These are phyloP conservation scores for Creolimax fragrantissima DNA, from an alignment of 78 protist species.

Conservation along the genomic window DNA sequence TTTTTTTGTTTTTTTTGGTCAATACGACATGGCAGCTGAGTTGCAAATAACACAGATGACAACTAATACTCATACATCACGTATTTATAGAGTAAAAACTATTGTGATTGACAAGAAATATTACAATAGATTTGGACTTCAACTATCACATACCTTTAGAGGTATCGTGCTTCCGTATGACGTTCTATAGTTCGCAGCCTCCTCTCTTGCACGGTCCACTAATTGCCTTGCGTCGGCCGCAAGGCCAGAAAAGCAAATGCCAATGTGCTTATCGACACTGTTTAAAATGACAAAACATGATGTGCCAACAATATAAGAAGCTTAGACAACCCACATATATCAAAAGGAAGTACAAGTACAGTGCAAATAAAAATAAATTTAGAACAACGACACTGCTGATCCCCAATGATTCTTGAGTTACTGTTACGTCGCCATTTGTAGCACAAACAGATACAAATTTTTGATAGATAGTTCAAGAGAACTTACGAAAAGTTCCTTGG, in stretches of 20 bases:
- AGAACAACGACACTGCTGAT: too few relatives aligned
- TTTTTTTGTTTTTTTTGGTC: too few relatives aligned
- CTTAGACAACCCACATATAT: too few relatives aligned
- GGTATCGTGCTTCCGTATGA: slow-evolving; percentile 70
- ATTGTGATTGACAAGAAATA: too few relatives aligned
- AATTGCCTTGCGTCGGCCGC: slow-evolving; percentile 83
- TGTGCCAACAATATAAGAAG: not conserved
- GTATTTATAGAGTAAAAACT: too few relatives aligned
- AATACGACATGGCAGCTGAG: too few relatives aligned
- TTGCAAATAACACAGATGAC: too few relatives aligned
- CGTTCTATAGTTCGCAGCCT: slow-evolving; percentile 61
- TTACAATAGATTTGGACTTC: too few relatives aligned
- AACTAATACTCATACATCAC: too few relatives aligned
- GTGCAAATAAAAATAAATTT: too few relatives aligned
- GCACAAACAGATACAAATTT: not conserved
- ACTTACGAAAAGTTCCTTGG: slow-evolving; percentile 53
- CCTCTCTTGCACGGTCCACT: slow-evolving; percentile 69
- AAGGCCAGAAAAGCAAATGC: slow-evolving; percentile 73
- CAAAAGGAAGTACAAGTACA: too few relatives aligned
- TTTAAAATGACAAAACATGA: not conserved
- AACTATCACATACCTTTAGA: not conserved
- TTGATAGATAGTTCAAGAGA: too few relatives aligned
- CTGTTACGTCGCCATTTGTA: not conserved
- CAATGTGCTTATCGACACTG: not conserved
- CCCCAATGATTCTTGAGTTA: not conserved